Evolutionary conservation across 495 filamentous ascomycete genomes (phyloP), one percentile per base, ranked within the genome.

Genomic region (Hypoxylon perforatum): DNA sequence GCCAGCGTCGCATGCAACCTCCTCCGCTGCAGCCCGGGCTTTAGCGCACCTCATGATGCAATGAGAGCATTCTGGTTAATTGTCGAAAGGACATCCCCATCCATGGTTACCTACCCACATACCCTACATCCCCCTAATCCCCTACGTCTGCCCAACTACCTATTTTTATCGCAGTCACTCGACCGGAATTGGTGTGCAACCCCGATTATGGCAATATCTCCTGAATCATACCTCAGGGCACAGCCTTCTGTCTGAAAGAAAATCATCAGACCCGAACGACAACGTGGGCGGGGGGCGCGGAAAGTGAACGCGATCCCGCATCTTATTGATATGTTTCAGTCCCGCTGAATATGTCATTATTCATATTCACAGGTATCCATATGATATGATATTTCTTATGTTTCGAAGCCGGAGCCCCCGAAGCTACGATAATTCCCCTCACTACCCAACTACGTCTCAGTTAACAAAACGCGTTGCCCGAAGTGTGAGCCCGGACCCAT

Each of bases 161-260:
- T 69, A 69, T 63, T 69, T 63, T 69, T 60, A 54, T 69, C 54
- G 30, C 55, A 49, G 55, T 19, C 17, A 21, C 25, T 53, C 48
- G 48, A 36, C 36, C 60, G 65, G 59, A 69, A 63, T 68, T 68
- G 59, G 48, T 7, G 21, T 42, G 19, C 41, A 54, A 49, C 17
- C 38, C 65, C 59, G 58, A 42, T 18, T 44, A 61, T 60, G 44
- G 19, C 44, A 45, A 63, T 44, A 50, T 35, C 48, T 68, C 53
- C 44, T 58, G 48, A 49, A 21, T 18, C 52, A 42, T 18, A 11
- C 11, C 9, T 23, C 1, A 17, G 35, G 11, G 35, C 64, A 57
- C 47, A 57, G 52, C 57, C 58, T 45, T 18, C 47, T 38, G 28
- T 59, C 42, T 45, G 45, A 57, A 57, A 19, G 36, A 61, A 7